phyloP scores from a whole-genome alignment of 352 stramenopile species.

The Globisporangium spiculum region DNA sequence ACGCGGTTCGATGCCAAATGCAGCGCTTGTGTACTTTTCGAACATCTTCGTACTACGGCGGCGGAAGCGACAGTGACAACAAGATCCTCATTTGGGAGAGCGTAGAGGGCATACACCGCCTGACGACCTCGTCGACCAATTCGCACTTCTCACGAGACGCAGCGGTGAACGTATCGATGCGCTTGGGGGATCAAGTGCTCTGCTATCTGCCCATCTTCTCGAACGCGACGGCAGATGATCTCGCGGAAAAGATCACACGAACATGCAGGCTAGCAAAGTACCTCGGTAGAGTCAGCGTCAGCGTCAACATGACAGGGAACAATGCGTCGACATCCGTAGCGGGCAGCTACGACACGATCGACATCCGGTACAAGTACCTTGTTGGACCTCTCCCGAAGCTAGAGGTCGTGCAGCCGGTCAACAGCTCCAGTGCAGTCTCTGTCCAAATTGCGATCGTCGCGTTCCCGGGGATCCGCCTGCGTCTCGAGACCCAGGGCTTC shows the following conservation, averaged over 20 bases:
- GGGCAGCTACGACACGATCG: conserved; percentile 20
- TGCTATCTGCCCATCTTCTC: conserved; percentile 38
- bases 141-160: conserved; percentile 9
- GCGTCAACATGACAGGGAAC: conserved; percentile 22
- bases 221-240: conserved; percentile 19
- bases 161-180: conserved; percentile 35
- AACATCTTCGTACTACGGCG: conserved; percentile 15
- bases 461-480: conserved; percentile 29
- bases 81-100: conserved; percentile 49
- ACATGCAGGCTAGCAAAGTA: conserved; percentile 46
- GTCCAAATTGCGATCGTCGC: conserved; percentile 4
- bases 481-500: conserved; percentile 31
- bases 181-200: conserved; percentile 28
- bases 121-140: conserved; percentile 6
- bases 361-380: conserved; percentile 48
- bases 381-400: conserved; percentile 44
- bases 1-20: conserved; percentile 50
- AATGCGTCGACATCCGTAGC: conserved; percentile 9
- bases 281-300: conserved; percentile 31
- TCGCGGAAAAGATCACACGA: conserved; percentile 36
- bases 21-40: conserved; percentile 40
- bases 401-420: conserved; percentile 14
- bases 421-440: conserved; percentile 5
- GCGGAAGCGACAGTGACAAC: conserved; percentile 18
- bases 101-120: conserved; percentile 23